A percentile compares a stretch with the other conserved stretches of the same genome.
Conservation (phyloP, 305 asterid genomes). For the Caryopteris hybrid region DNA sequence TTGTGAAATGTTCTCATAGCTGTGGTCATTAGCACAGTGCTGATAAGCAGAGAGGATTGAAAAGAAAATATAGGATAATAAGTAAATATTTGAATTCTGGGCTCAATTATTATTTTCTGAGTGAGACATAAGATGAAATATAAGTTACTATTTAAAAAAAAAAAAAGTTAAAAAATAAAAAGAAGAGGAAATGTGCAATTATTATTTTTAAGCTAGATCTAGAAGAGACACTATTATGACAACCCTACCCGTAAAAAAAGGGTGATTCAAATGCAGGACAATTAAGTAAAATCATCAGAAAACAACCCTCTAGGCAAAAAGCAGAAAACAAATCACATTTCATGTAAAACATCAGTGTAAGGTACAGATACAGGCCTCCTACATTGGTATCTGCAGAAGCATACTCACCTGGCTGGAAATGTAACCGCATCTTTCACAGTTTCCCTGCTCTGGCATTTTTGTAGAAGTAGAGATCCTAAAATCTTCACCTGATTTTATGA, state of each 20-base stretch:
- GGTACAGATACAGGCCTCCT: not conserved
- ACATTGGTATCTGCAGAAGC: not conserved
- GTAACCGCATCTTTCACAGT: conserved; percentile 89
- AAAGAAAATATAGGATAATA: not conserved
- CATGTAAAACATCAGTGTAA: not conserved
- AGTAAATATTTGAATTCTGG: no score
- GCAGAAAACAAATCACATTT: not conserved
- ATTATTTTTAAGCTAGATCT: not conserved
- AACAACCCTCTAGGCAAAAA: not conserved
- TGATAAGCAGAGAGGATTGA: not conserved
- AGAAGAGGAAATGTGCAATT: not conserved
- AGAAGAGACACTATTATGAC: not conserved
- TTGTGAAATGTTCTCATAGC: not conserved
- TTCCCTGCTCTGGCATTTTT: conserved; percentile 98
- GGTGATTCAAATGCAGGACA: not conserved
- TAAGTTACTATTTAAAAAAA: not conserved
- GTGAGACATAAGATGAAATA: no score
- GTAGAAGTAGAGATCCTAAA: conserved; percentile 83
- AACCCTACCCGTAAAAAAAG: not conserved
- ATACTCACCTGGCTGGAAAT: conserved; percentile 88
- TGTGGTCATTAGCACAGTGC: not conserved
- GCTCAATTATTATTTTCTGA: no score
- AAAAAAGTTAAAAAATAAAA: not conserved
- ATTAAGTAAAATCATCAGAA: not conserved
- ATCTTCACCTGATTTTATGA: conserved; percentile 93